Percentiles rank a stretch among this genome's conserved stretches.
Evolutionary conservation across 2,329 filamentous ascomycete species (phyloP).

Genomic region (Fusarium kyushuense): DNA sequence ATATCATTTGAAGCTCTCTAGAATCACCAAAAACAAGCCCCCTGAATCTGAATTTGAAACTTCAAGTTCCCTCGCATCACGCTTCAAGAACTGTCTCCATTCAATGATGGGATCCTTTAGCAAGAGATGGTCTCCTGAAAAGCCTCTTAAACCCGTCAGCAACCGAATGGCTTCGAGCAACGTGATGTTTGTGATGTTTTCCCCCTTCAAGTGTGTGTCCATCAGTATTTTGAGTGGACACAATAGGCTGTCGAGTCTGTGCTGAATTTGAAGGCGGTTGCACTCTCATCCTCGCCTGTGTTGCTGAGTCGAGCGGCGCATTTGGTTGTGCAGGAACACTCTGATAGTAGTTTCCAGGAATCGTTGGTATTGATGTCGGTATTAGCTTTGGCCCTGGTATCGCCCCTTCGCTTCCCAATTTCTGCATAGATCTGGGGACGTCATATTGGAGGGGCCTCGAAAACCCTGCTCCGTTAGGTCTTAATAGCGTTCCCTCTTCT

Average conservation of each 20-base stretch:
- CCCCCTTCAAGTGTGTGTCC: slow-evolving; percentile 9
- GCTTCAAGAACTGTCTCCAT: neutral
- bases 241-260: slow-evolving; percentile 21
- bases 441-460: slow-evolving; percentile 23
- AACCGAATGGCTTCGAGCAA: slow-evolving; percentile 52
- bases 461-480: slow-evolving; percentile 2
- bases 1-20: neutral
- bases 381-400: slow-evolving; percentile 15
- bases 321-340: slow-evolving; percentile 11
- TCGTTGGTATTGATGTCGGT: slow-evolving; percentile 7
- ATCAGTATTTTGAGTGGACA: slow-evolving; percentile 13
- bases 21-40: neutral
- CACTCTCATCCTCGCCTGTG: slow-evolving; percentile 6
- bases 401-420: slow-evolving; percentile 15
- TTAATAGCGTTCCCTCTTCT: slow-evolving; percentile 8
- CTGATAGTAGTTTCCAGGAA: slow-evolving; percentile 13
- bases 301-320: neutral
- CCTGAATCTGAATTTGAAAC: neutral
- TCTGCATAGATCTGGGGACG: slow-evolving; percentile 9
- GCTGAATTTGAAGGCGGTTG: slow-evolving; percentile 8
- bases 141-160: slow-evolving; percentile 55
- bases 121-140: slow-evolving; percentile 52
- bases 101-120: slow-evolving; percentile 8
- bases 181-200: slow-evolving; percentile 15
- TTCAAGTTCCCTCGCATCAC: neutral